Conservation (phyloP, 257 asterid genomes). For the Solanum habrochaites region DNA sequence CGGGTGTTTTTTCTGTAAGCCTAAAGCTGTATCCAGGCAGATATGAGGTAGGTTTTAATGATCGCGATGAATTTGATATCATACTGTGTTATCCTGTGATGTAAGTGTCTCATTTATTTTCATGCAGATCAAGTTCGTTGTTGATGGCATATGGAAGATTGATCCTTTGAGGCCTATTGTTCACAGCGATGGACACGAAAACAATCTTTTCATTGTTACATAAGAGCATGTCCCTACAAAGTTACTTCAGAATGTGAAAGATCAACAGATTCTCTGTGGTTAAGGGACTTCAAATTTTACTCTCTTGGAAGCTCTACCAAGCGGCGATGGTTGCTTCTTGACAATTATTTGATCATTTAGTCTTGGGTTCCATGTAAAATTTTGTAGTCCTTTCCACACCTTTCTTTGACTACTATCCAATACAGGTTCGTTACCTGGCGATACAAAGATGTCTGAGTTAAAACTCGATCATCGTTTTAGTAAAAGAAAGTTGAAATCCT, state of each 20-base stretch:
- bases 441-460: background rate
- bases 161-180: slow-evolving; percentile 64
- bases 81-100: background rate
- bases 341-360: background rate
- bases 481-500: background rate
- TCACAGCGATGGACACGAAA: slow-evolving; percentile 45
- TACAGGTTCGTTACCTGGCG: background rate
- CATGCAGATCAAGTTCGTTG: slow-evolving; percentile 75
- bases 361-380: background rate
- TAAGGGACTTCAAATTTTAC: background rate
- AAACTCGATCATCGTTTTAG: background rate
- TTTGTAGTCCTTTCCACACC: background rate
- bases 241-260: background rate
- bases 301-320: background rate
- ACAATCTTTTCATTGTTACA: slow-evolving; percentile 50
- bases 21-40: slow-evolving; percentile 80
- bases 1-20: slow-evolving; percentile 45
- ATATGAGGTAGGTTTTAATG: slow-evolving; percentile 48
- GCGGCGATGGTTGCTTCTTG: background rate
- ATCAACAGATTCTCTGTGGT: background rate
- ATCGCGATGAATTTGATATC: too few relatives aligned
- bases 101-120: background rate
- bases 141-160: slow-evolving; percentile 76
- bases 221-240: slow-evolving; percentile 1
- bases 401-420: background rate